Conservation (phyloP, 2,329 filamentous ascomycete species). For the Orbilia javanica region DNA sequence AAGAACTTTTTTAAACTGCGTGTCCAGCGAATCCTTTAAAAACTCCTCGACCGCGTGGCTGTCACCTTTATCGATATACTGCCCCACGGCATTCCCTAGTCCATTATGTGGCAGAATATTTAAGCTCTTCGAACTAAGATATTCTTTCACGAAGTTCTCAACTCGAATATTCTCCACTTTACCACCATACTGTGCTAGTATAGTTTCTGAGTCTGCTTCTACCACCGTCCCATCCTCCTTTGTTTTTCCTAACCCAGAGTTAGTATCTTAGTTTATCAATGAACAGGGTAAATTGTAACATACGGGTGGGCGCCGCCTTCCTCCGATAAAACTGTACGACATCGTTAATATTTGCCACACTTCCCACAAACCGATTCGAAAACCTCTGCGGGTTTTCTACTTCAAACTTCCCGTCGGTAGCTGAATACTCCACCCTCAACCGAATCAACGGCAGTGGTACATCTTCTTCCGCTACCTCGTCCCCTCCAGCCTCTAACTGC, state of each 20-base stretch:
- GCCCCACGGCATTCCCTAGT: slow-evolving; percentile 90
- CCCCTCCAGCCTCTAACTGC: slow-evolving; percentile 73
- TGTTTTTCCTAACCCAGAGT: slow-evolving; percentile 61
- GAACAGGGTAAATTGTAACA: slow-evolving; percentile 58
- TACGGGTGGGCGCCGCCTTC: slow-evolving; percentile 74
- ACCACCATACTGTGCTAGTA: slow-evolving; percentile 71
- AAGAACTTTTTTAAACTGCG: slow-evolving; percentile 78
- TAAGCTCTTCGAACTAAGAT: slow-evolving; percentile 85
- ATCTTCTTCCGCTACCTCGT: slow-evolving; percentile 71
- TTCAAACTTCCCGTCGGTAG: slow-evolving; percentile 86
- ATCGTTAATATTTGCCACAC: slow-evolving; percentile 92
- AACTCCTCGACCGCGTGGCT: slow-evolving; percentile 75
- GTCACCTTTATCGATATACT: slow-evolving; percentile 95
- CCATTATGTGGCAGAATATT: slow-evolving; percentile 93
- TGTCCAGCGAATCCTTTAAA: slow-evolving; percentile 77
- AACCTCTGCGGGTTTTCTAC: slow-evolving; percentile 96
- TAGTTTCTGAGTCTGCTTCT: slow-evolving; percentile 74
- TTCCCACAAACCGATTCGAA: slow-evolving; percentile 89
- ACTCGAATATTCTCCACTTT: slow-evolving; percentile 82
- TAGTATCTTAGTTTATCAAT: slow-evolving; percentile 58
- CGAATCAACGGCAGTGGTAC: slow-evolving; percentile 85
- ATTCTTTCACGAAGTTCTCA: slow-evolving; percentile 88
- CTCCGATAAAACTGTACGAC: slow-evolving; percentile 93
- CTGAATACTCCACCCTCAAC: slow-evolving; percentile 89
- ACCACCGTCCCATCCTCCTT: slow-evolving; percentile 67